phyloP scores from a whole-genome alignment of 2,329 filamentous ascomycete species.

The Aspergillus ochraceus region DNA sequence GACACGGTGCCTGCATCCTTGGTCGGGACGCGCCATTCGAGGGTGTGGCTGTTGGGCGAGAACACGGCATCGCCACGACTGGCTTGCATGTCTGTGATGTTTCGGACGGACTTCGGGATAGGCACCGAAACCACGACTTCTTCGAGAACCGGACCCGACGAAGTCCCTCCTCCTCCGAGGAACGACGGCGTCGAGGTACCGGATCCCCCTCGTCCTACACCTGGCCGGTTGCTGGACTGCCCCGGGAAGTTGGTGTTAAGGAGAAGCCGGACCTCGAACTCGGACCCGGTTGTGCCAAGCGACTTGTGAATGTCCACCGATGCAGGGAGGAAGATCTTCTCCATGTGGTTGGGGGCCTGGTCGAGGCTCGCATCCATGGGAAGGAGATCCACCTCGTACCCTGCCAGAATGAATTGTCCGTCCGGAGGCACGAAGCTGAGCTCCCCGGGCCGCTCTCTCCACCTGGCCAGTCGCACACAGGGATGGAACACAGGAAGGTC shows the following conservation, averaged over 20 bases:
- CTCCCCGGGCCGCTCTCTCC: slow-evolving; percentile 85
- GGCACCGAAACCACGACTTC: slow-evolving; percentile 77
- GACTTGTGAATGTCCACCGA: slow-evolving; percentile 78
- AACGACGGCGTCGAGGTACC: slow-evolving; percentile 52
- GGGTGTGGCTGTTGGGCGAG: slow-evolving; percentile 66
- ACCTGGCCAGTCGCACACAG: slow-evolving; percentile 84
- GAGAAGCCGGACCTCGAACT: slow-evolving; percentile 83
- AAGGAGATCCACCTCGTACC: slow-evolving; percentile 89
- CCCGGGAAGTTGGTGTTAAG: slow-evolving; percentile 66
- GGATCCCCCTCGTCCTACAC: slow-evolving; percentile 40
- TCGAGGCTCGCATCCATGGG: slow-evolving; percentile 65
- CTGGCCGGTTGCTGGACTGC: slow-evolving; percentile 44
- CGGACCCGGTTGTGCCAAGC: slow-evolving; percentile 71
- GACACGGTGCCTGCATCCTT: slow-evolving; percentile 71
- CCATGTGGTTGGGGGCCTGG: slow-evolving; percentile 53
- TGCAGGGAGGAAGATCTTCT: slow-evolving; percentile 77
- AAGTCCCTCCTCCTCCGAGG: slow-evolving; percentile 54
- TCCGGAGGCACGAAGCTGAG: slow-evolving; percentile 96
- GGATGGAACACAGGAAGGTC: slow-evolving; percentile 94
- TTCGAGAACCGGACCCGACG: slow-evolving; percentile 65
- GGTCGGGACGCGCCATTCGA: slow-evolving; percentile 81
- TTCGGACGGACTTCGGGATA: slow-evolving; percentile 75
- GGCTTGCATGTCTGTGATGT: slow-evolving; percentile 77
- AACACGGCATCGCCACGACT: slow-evolving; percentile 82
- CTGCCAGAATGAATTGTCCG: slow-evolving; percentile 87